Conservation (phyloP, 2,329 filamentous ascomycete species). For the Cytospora schulzeri region DNA sequence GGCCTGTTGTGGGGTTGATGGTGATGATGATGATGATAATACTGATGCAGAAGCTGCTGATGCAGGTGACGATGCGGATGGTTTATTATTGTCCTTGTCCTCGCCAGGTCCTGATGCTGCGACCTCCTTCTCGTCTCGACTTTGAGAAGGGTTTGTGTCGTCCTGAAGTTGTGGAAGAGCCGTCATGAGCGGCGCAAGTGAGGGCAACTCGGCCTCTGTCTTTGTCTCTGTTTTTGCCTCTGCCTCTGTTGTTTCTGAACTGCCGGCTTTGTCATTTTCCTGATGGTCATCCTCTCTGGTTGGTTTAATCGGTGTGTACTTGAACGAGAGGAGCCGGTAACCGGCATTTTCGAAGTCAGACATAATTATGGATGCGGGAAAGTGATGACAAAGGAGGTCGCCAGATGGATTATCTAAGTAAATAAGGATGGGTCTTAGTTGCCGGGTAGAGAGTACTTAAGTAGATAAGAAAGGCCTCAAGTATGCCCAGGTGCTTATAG, state of each 20-base stretch:
- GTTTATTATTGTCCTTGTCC: not conserved
- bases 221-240: not conserved
- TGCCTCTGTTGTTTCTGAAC: not conserved
- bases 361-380: not conserved
- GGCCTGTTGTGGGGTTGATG: not conserved
- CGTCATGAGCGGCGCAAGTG: slow-evolving; percentile 15
- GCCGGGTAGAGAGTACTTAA: not conserved
- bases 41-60: not conserved
- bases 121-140: not conserved
- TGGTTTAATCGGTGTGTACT: slow-evolving; percentile 11
- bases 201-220: slow-evolving; percentile 8
- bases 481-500: too few species aligned
- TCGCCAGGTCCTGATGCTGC: not conserved
- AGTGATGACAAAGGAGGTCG: not conserved
- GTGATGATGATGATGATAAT: too few species aligned
- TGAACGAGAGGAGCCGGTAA: slow-evolving; percentile 24
- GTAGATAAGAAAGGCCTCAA: too few species aligned
- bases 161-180: slow-evolving; percentile 5
- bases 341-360: slow-evolving; percentile 16
- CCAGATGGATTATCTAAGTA: not conserved
- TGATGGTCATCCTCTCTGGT: not conserved
- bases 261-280: not conserved
- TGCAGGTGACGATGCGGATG: not conserved
- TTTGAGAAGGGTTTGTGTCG: not conserved
- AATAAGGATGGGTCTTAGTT: too few species aligned